phyloP scores from a whole-genome alignment of 2,329 filamentous ascomycete species.

The Coleophoma crateriformis region DNA sequence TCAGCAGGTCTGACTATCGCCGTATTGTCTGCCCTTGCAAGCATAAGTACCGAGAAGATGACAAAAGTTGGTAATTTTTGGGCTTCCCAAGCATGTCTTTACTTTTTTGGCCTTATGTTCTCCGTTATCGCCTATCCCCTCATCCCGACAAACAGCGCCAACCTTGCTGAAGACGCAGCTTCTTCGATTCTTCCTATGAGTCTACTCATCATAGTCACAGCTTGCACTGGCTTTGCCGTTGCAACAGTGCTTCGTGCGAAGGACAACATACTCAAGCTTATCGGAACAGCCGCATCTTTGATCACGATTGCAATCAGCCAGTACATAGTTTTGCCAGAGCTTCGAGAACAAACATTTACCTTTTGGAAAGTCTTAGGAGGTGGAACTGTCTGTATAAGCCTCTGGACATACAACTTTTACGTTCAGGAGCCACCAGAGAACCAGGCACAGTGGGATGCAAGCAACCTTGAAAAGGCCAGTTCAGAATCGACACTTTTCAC shows the following conservation, averaged over 20 bases:
- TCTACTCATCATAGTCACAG: constrained; percentile 1
- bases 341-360: constrained; percentile 9
- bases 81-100: constrained; percentile 14
- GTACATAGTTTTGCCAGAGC: constrained; percentile 10
- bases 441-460: too few relatives aligned
- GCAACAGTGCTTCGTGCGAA: constrained; percentile 11
- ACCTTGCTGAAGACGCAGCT: not conserved
- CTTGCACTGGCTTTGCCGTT: constrained; percentile 10
- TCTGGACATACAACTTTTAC: constrained; percentile 16
- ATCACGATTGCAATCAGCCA: constrained; percentile 13
- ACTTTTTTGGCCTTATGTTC: constrained; percentile 14
- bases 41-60: constrained; percentile 13
- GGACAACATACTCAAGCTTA: constrained; percentile 16
- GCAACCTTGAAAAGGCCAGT: too few relatives aligned
- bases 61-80: constrained; percentile 18
- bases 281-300: constrained; percentile 12
- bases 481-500: too few relatives aligned
- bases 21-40: constrained; percentile 13
- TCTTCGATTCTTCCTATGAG: not conserved
- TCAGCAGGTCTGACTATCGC: constrained; percentile 14
- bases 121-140: constrained; percentile 2
- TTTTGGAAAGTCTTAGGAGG: constrained; percentile 13
- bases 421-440: constrained; percentile 4
- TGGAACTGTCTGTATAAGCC: constrained; percentile 9
- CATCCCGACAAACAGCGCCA: not conserved